Evolutionary conservation across 371 early-diverging fungal species (phyloP).

Genomic region (Mucor saturninus): DNA sequence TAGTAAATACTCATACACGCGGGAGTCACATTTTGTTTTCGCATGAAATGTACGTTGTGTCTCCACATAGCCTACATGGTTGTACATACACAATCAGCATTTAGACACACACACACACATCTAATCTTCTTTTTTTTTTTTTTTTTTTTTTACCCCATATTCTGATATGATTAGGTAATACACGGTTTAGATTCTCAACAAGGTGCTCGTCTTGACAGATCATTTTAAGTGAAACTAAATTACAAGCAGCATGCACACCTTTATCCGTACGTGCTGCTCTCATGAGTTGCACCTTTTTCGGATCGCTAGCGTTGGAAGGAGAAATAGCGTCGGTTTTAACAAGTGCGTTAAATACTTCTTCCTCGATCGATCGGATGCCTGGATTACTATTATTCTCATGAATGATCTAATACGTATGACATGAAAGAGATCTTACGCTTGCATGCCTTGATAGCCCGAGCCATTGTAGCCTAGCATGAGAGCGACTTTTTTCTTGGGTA

Average conservation of each 20-base stretch:
- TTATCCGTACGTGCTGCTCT: constrained; percentile 99
- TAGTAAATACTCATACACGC: constrained; percentile 97
- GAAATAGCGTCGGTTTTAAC: constrained; percentile 78
- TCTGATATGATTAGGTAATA: constrained; percentile 81
- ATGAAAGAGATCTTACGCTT: constrained; percentile 62
- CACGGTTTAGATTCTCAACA: constrained; percentile 75
- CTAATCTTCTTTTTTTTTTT: no score
- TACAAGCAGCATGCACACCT: constrained; percentile 99
- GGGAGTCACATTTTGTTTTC: constrained; percentile 88
- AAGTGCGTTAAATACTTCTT: constrained; percentile 80
- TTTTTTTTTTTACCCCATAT: constrained; percentile 73
- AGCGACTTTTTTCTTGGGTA: constrained; percentile 89
- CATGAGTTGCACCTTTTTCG: constrained; percentile 78
- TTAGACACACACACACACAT: no score
- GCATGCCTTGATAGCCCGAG: constrained; percentile 96
- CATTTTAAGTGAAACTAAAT: constrained; percentile 93
- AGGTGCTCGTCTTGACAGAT: constrained; percentile 71
- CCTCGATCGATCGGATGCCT: constrained; percentile 77
- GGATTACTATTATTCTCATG: constrained; percentile 57
- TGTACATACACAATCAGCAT: no score
- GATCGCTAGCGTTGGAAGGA: constrained; percentile 73
- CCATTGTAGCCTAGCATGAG: constrained; percentile 92
- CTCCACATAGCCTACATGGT: constrained; percentile 64
- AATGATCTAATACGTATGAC: not conserved
- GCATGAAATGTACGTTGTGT: constrained; percentile 87